phyloP scores from a whole-genome alignment of 345 rosid species.

The Luvunga scandens region DNA sequence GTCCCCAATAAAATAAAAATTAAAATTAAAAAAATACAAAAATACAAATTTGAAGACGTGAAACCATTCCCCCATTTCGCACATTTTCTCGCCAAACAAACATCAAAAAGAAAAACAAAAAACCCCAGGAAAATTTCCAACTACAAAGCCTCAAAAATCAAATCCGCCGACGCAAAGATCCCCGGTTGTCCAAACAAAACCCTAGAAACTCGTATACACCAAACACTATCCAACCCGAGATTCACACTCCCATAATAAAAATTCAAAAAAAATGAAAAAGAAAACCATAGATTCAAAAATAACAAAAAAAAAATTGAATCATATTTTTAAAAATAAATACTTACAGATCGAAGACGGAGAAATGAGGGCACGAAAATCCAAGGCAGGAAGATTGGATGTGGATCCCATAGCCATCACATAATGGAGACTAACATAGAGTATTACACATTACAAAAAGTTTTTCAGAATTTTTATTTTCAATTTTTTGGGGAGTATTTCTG shows the following conservation, averaged over 20 bases:
- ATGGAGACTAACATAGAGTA: background rate
- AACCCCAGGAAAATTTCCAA: conserved; percentile 12
- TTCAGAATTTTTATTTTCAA: conserved; percentile 3
- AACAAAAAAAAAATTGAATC: background rate
- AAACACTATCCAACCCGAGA: background rate
- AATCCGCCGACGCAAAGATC: conserved; percentile 22
- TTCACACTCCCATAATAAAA: background rate
- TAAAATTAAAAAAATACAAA: background rate
- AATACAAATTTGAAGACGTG: background rate
- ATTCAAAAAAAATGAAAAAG: background rate
- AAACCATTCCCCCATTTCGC: conserved; percentile 8
- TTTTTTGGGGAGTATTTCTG: background rate
- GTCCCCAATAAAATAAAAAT: background rate
- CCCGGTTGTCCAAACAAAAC: conserved; percentile 9
- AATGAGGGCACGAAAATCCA: conserved; percentile 3
- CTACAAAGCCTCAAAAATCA: conserved; percentile 7
- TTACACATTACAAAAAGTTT: background rate
- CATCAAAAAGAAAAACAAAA: background rate
- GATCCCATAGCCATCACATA: conserved; percentile 26
- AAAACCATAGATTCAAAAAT: conserved; percentile 7
- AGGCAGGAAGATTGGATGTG: background rate
- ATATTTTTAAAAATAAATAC: conserved; percentile 10
- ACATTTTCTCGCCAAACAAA: conserved; percentile 16
- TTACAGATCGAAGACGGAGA: conserved; percentile 41
- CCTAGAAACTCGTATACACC: conserved; percentile 15